phyloP scores from a whole-genome alignment of 352 stramenopile species.

The Globisporangium sylvaticum region DNA sequence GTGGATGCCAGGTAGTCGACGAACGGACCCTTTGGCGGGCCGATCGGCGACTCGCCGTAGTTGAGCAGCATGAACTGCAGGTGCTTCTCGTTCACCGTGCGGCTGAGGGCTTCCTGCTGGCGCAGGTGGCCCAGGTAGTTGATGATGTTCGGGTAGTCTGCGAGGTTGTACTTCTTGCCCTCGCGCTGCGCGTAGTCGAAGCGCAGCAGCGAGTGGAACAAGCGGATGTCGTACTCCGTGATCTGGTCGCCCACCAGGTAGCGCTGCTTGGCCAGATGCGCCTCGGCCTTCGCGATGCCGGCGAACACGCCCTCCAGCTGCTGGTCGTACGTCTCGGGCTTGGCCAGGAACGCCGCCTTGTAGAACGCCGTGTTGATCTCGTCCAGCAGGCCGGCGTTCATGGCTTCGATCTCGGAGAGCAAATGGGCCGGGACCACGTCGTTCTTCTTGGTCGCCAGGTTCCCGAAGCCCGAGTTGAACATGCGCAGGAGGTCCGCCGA shows the following conservation, averaged over 20 bases:
- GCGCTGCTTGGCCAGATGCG: slow-evolving; percentile 1
- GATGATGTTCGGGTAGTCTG: slow-evolving; percentile 36
- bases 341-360: slow-evolving; percentile 45
- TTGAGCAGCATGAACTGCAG: neutral
- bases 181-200: slow-evolving; percentile 25
- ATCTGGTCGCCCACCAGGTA: slow-evolving; percentile 18
- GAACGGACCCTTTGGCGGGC: neutral
- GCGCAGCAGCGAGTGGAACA: slow-evolving; percentile 24
- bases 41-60: neutral
- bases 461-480: slow-evolving; percentile 43
- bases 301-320: slow-evolving; percentile 15
- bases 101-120: slow-evolving; percentile 55
- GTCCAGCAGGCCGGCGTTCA: slow-evolving; percentile 56
- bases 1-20: neutral
- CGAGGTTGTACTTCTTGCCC: slow-evolving; percentile 35
- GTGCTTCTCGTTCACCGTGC: neutral
- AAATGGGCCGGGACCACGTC: slow-evolving; percentile 15
- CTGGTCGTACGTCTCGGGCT: slow-evolving; percentile 45
- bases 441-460: slow-evolving; percentile 29
- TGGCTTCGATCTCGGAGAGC: slow-evolving; percentile 30
- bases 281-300: neutral
- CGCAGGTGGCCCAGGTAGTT: slow-evolving; percentile 43
- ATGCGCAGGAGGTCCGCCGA: slow-evolving; percentile 68
- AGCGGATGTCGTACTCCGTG: slow-evolving; percentile 22
- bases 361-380: slow-evolving; percentile 45